Percentiles rank a stretch among this genome's conserved stretches.
Evolutionary conservation across 257 asterid genomes (phyloP).

Genomic region (Solanum neorickii): DNA sequence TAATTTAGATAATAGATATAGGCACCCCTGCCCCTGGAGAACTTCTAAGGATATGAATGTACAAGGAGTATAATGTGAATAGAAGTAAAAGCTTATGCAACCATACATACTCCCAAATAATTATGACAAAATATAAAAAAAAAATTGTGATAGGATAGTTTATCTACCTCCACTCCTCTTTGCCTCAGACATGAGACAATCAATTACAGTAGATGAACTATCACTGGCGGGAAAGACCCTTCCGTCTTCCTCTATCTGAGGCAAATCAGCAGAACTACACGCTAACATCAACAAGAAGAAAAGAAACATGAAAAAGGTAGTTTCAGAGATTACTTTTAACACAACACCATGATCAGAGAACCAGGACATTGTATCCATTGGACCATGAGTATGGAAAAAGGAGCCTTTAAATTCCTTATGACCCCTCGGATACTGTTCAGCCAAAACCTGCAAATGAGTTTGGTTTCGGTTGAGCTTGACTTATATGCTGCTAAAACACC

Average conservation of each 20-base stretch:
- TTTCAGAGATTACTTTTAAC: slow-evolving; percentile 42
- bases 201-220: slow-evolving; percentile 70
- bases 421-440: slow-evolving; percentile 90
- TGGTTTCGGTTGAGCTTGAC: not conserved
- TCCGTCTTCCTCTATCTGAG: slow-evolving; percentile 82
- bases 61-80: not conserved
- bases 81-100: not conserved
- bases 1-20: not conserved
- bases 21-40: not conserved
- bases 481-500: not conserved
- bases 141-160: not conserved
- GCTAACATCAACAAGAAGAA: not conserved
- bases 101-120: not conserved
- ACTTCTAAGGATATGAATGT: not conserved
- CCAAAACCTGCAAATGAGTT: slow-evolving; percentile 38
- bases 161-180: slow-evolving; percentile 64
- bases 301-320: not conserved
- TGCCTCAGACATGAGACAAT: slow-evolving; percentile 86
- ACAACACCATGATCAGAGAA: slow-evolving; percentile 70
- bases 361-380: slow-evolving; percentile 90
- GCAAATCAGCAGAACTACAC: slow-evolving; percentile 3
- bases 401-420: slow-evolving; percentile 86
- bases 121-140: not conserved
- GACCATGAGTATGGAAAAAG: slow-evolving; percentile 72
- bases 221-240: slow-evolving; percentile 87